A percentile compares a stretch with the other conserved stretches of the same genome.
phyloP scores from a whole-genome alignment of 306 rosid species.

The Delonix regia region DNA sequence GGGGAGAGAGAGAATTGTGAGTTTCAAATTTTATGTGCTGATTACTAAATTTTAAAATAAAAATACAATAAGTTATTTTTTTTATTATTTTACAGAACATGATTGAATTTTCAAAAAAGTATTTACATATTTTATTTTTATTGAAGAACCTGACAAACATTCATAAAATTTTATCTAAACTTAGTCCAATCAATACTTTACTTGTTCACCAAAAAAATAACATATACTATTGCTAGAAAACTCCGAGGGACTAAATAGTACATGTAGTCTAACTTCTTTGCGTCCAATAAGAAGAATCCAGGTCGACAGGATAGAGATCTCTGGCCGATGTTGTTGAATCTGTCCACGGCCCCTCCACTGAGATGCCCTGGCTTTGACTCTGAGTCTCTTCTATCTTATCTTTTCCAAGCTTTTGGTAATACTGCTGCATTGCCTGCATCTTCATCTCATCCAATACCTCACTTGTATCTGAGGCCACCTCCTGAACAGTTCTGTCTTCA shows the following conservation, averaged over 20 bases:
- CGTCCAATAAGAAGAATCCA: slow-evolving; percentile 31
- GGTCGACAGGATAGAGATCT: slow-evolving; percentile 31
- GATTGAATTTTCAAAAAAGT: too few species aligned
- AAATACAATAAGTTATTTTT: too few species aligned
- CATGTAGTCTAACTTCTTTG: not conserved
- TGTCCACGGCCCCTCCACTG: slow-evolving; percentile 24
- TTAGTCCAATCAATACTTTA: too few species aligned
- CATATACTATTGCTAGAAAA: too few species aligned
- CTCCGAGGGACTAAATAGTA: not conserved
- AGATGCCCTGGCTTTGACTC: slow-evolving; percentile 37
- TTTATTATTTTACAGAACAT: too few species aligned
- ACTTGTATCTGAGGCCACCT: slow-evolving; percentile 30
- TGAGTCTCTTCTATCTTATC: not conserved
- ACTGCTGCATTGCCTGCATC: slow-evolving; percentile 24
- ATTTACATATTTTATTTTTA: too few species aligned
- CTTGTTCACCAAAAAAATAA: too few species aligned
- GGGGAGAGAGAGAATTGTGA: too few species aligned
- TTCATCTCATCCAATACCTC: slow-evolving; percentile 34
- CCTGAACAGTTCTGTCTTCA: slow-evolving; percentile 41
- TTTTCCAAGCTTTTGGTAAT: slow-evolving; percentile 11
- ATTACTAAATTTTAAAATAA: too few species aligned
- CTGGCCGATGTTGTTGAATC: slow-evolving; percentile 25
- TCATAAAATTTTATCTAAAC: too few species aligned
- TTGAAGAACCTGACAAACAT: too few species aligned
- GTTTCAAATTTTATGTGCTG: too few species aligned